Base-by-base conservation (phyloP, 2,329 filamentous ascomycete genomes). In the Xylariomycetidae sp. region DNA sequence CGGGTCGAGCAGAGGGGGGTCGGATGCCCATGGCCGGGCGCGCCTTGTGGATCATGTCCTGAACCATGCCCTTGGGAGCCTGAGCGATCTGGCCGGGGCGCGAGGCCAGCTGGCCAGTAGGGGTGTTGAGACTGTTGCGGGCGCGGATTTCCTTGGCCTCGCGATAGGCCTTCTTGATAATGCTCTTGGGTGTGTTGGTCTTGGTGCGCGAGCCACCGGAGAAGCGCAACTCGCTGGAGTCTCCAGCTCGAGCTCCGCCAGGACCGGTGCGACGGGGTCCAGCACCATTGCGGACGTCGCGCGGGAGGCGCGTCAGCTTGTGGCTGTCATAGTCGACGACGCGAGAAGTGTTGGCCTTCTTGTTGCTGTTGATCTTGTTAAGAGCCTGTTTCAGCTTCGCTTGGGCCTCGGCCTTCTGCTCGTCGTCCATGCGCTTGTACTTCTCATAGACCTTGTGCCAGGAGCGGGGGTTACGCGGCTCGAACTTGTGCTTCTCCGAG, bases 371-470 rank as follows among this genome's bases (percentile, higher is more conserved):
- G 40, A 82, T 67, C 10, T 68, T 73, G 10, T 70, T 67, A 28
- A 82, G 61, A 25, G 73, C 70, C 29, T 65, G 66, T 47, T 67
- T 72, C 35, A 87, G 64, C 33, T 65, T 67, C 38, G 68, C 70
- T 37, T 76, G 70, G 44, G 81, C 79, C 15, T 66, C 64, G 4
- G 67, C 65, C 6, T 82, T 67, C 32, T 74, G 67, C 32, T 68
- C 61, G 20, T 74, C 64, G 23, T 78, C 72, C 41, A 80, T 67
- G 25, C 65, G 66, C 43, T 75, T 70, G 52, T 89, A 80, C 42
- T 78, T 76, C 43, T 71, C 65, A 62, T 93, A 95, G 10, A 93
- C 70, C 35, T 82, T 77, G 54, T 81, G 77, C 88, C 88, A 95
- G 39, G 77, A 78, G 22, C 67, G 66, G 0, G 81, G 76, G 42